phyloP scores from a whole-genome alignment of 805 yeast genomes.

The Suhomyces sp. region DNA sequence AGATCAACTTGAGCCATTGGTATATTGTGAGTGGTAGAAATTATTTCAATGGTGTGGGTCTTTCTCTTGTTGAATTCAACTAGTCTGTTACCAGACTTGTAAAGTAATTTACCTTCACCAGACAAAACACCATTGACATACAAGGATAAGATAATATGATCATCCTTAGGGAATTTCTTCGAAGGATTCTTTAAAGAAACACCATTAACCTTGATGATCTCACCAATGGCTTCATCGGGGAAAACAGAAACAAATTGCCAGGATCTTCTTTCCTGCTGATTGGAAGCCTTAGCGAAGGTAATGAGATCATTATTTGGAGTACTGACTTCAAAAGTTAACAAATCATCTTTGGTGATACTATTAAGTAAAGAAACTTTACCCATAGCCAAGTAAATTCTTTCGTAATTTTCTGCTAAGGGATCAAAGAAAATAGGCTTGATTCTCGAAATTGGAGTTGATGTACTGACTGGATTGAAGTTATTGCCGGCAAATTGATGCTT shows the following conservation, averaged over 20 bases:
- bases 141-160: constrained; percentile 52
- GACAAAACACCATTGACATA: constrained; percentile 62
- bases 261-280: constrained; percentile 46
- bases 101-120: constrained; percentile 58
- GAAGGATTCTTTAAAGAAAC: constrained; percentile 41
- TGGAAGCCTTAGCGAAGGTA: constrained; percentile 66
- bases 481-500: constrained; percentile 42
- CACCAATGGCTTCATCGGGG: constrained; percentile 72
- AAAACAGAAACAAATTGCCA: constrained; percentile 78
- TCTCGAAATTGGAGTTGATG: constrained; percentile 56
- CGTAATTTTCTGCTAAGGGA: constrained; percentile 58
- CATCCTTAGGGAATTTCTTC: constrained; percentile 45
- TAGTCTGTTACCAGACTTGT: constrained; percentile 47
- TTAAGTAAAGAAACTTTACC: constrained; percentile 46
- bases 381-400: constrained; percentile 57
- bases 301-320: constrained; percentile 51
- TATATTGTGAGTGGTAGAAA: constrained; percentile 33
- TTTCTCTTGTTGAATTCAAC: constrained; percentile 47
- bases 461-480: constrained; percentile 24
- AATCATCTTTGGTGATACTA: constrained; percentile 34
- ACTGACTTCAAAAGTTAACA: constrained; percentile 53
- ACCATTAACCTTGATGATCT: constrained; percentile 63
- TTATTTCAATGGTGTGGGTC: constrained; percentile 45
- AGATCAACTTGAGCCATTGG: constrained; percentile 52
- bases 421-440: constrained; percentile 66